Percentiles rank a stretch among this genome's conserved stretches.
phyloP scores from a whole-genome alignment of 192 early-diverging fungal genomes.

The Irineochytrium annulatum region DNA sequence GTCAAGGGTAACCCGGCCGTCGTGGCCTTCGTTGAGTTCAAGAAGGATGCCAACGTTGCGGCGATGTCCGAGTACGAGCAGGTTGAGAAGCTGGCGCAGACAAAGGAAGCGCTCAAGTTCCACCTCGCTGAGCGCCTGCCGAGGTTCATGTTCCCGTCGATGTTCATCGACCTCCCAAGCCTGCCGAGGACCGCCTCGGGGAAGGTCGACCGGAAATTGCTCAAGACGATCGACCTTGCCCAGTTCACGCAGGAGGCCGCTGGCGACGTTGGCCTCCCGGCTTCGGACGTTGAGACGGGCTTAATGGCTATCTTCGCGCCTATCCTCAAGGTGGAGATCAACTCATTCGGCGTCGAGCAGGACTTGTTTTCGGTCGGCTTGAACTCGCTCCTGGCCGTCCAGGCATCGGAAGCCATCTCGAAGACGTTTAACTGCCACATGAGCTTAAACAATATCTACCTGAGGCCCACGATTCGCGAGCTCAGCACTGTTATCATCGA shows the following conservation, averaged over 20 bases:
- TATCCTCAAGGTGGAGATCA: not conserved
- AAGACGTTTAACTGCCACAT: not conserved
- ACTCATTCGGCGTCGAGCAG: not conserved
- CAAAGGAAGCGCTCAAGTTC: not conserved
- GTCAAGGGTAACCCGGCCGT: no score
- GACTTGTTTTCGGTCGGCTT: not conserved
- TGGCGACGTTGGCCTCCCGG: not conserved
- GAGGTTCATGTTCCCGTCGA: not conserved
- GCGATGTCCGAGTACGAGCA: no score
- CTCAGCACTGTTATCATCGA: not conserved
- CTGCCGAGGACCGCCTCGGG: not conserved
- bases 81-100: no score
- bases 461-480: not conserved
- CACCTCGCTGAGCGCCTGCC: not conserved
- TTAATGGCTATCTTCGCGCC: no score
- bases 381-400: slow-evolving; percentile 1
- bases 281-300: no score
- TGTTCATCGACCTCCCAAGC: not conserved
- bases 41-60: not conserved
- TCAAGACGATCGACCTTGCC: not conserved
- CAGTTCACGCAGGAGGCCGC: not conserved
- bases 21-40: slow-evolving; percentile 3
- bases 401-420: not conserved
- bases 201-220: not conserved
- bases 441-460: not conserved